A percentile compares a stretch with the other conserved stretches of the same genome.
phyloP scores from a whole-genome alignment of 192 early-diverging fungal species.

The Globomyces pollinis-pini region DNA sequence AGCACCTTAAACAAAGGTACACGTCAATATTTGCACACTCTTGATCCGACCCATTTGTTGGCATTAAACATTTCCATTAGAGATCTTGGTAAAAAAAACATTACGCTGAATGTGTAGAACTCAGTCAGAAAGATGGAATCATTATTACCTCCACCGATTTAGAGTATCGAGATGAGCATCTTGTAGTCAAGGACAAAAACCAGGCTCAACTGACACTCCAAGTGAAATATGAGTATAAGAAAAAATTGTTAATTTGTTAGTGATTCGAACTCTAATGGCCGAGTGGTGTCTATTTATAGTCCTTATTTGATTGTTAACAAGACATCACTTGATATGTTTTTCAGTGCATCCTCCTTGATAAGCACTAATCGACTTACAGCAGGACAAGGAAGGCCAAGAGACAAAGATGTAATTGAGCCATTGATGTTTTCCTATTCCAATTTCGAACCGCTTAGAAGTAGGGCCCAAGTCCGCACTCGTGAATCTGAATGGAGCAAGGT shows the following conservation, averaged over 20 bases:
- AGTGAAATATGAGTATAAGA: conserved; percentile 50
- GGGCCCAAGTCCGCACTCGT: conserved; percentile 64
- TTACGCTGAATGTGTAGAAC: conserved; percentile 30
- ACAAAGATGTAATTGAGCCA: conserved; percentile 43
- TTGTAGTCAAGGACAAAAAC: conserved; percentile 60
- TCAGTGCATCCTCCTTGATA: conserved; percentile 76
- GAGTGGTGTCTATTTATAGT: conserved; percentile 82
- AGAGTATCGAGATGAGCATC: conserved; percentile 71
- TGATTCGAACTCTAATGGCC: conserved; percentile 55
- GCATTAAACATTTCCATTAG: conserved; percentile 66
- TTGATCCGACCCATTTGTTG: conserved; percentile 76
- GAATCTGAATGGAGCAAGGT: conserved; percentile 76
- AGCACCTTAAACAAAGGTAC: conserved; percentile 63
- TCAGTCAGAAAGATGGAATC: conserved; percentile 66
- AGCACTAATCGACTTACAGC: conserved; percentile 63
- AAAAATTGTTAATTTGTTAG: no score
- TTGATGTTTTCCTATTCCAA: conserved; percentile 93
- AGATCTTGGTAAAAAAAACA: no score
- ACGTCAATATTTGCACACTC: conserved; percentile 66
- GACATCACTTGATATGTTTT: conserved; percentile 68
- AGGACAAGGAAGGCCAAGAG: conserved; percentile 43
- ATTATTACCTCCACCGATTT: conserved; percentile 77
- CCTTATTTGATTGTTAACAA: conserved; percentile 94
- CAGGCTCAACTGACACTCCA: conserved; percentile 51
- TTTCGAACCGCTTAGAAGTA: conserved; percentile 69